Conservation (phyloP, 148 eudicot genomes). For the Euryodendron excelsum region DNA sequence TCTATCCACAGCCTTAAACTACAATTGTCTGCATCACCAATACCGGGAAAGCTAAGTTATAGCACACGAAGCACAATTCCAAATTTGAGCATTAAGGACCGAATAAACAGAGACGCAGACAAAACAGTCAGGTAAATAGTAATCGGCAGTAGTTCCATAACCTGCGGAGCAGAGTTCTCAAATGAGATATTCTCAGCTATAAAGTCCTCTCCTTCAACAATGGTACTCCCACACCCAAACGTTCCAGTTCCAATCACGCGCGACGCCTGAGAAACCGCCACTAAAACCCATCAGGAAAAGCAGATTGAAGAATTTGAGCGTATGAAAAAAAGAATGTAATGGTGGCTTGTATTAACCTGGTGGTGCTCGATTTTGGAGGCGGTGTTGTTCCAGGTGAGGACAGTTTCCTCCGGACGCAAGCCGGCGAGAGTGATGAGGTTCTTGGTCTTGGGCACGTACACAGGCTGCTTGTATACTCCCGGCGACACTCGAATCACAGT, state of each 20-base stretch:
- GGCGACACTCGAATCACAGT: conserved; percentile 80
- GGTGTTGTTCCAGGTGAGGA: conserved; percentile 73
- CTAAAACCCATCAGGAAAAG: neutral
- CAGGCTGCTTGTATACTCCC: conserved; percentile 75
- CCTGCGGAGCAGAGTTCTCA: conserved; percentile 92
- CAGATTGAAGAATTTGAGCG: neutral
- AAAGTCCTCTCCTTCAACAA: conserved; percentile 93
- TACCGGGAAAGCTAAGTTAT: neutral
- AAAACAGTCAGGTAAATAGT: neutral
- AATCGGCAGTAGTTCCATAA: neutral
- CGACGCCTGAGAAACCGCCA: conserved; percentile 37
- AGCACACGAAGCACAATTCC: neutral
- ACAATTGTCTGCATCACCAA: neutral
- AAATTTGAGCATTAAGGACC: neutral
- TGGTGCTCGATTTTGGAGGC: conserved; percentile 76
- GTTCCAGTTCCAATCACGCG: conserved; percentile 95
- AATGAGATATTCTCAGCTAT: conserved; percentile 91
- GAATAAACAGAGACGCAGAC: neutral
- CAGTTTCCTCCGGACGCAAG: conserved; percentile 58
- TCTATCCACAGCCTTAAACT: neutral
- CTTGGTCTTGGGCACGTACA: conserved; percentile 85
- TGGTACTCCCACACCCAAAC: conserved; percentile 85
- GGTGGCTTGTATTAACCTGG: conserved; percentile 45
- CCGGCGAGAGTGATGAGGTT: conserved; percentile 79
- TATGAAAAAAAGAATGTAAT: neutral